These are phyloP conservation scores for Populus hybrid DNA, from an alignment of 441 rosid species.

Conservation along the genomic window DNA sequence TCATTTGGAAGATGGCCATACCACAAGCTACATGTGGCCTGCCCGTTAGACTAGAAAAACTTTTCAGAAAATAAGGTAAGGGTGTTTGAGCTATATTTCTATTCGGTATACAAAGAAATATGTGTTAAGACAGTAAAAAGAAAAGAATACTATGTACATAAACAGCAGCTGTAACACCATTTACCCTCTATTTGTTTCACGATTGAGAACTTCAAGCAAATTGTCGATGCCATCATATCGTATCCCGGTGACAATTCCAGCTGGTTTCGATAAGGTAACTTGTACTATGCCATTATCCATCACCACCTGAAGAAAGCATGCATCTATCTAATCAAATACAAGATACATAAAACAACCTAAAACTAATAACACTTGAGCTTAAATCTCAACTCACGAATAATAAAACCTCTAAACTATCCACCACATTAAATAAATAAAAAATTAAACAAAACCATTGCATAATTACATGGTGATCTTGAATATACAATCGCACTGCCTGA, in stretches of 20 bases:
- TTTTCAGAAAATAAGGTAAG: not conserved
- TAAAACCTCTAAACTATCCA: not conserved
- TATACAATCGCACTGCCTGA: slow-evolving; percentile 60
- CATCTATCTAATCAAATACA: not conserved
- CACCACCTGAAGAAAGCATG: slow-evolving; percentile 47
- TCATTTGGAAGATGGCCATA: not conserved
- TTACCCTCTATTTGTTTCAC: slow-evolving; percentile 48
- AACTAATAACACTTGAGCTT: not conserved
- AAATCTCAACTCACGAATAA: not conserved
- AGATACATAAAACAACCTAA: not conserved
- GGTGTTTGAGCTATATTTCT: not conserved
- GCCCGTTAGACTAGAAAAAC: not conserved
- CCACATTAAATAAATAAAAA: not conserved
- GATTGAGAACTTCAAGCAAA: slow-evolving; percentile 84
- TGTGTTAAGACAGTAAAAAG: not conserved
- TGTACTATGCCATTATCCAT: slow-evolving; percentile 56
- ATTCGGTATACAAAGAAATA: not conserved
- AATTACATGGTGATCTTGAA: slow-evolving; percentile 68
- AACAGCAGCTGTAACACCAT: slow-evolving; percentile 1
- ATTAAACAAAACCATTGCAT: slow-evolving; percentile 2
- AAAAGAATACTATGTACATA: too few species aligned
- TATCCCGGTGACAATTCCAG: slow-evolving; percentile 53
- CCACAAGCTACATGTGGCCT: not conserved
- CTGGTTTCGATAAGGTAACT: slow-evolving; percentile 55
- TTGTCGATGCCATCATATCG: slow-evolving; percentile 69